These are phyloP conservation scores for Suillus subaureus DNA, from an alignment of 768 basidiomycete genomes.

Conservation along the genomic window DNA sequence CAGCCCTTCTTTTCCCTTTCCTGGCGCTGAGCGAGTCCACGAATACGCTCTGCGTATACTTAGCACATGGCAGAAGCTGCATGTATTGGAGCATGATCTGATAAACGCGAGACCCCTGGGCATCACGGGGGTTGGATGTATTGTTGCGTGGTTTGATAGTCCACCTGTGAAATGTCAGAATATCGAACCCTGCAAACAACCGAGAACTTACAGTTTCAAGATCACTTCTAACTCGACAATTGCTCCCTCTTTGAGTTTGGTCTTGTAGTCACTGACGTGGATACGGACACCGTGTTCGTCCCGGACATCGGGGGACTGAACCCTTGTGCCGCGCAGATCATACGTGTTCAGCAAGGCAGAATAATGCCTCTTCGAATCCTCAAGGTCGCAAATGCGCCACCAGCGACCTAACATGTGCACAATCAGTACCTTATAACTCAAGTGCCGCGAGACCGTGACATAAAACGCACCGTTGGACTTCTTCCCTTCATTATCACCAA, in stretches of 20 bases:
- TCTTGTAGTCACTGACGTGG: not conserved
- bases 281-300: not conserved
- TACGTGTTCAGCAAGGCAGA: not conserved
- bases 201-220: not conserved
- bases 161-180: not conserved
- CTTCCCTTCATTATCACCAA: too few relatives aligned
- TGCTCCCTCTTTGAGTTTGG: not conserved
- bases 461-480: too few relatives aligned
- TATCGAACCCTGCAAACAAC: not conserved
- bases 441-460: too few relatives aligned
- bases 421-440: not conserved
- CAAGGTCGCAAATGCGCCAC: constrained; percentile 13
- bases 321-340: not conserved
- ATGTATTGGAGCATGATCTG: not conserved
- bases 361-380: not conserved
- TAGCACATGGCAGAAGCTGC: too few relatives aligned
- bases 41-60: not conserved
- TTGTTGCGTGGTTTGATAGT: not conserved
- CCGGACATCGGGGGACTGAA: not conserved
- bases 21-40: not conserved
- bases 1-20: not conserved
- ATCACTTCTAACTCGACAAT: not conserved
- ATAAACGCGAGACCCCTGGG: not conserved
- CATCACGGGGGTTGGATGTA: not conserved
- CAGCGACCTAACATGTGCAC: not conserved